Evolutionary conservation across 1,284 basidiomycete species (phyloP), one percentile per base, ranked within the genome.

Genomic region (Ceratobasidium sp.): DNA sequence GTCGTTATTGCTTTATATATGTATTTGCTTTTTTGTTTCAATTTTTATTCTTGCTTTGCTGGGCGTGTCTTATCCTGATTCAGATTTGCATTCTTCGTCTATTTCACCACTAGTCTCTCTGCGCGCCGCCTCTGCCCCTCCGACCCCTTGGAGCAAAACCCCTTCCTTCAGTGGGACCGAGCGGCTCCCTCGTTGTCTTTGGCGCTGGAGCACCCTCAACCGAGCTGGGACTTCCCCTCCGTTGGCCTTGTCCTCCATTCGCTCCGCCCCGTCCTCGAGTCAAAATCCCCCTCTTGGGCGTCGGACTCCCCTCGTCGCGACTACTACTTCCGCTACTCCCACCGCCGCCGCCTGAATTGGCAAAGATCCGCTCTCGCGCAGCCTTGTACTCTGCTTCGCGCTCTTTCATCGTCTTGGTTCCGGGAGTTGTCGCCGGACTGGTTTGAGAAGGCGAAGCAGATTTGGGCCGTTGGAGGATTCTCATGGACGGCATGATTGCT

Each of bases 351-450:
- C 60, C 71, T 7, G 73, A 76, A 20, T 56, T 76, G 28, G 78
- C 78, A 68, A 81, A 81, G 33, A 81, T 81, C 10, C 80, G 77
- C 39, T 81, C 79, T 42, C 81, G 58, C n/a, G 81, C 81, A 56
- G 81, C 81, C 63, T 80, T 79, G 49, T 81, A 81, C 10, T 78
- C 79, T 23, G 81, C 81, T 53, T 81, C 80, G 15, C 81, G 64
- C 53, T 81, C 81, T 60, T 78, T 61, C 23, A 81, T 58, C 33
- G 72, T 46, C 68, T 80, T 80, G 78, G 61, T 40, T 68, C 49
- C 51, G 10, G 72, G 61, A 26, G 77, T 56, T 3, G 49, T 18
- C 13, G 42, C 33, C 4, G 61, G 39, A 56, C 73, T 33, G 7
- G 78, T 75, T 12, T 79, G 76, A 12, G 69, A 68, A 6, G 80